These are phyloP conservation scores for Buddleja alternifolia DNA, from an alignment of 257 asterid genomes.

Conservation along the genomic window DNA sequence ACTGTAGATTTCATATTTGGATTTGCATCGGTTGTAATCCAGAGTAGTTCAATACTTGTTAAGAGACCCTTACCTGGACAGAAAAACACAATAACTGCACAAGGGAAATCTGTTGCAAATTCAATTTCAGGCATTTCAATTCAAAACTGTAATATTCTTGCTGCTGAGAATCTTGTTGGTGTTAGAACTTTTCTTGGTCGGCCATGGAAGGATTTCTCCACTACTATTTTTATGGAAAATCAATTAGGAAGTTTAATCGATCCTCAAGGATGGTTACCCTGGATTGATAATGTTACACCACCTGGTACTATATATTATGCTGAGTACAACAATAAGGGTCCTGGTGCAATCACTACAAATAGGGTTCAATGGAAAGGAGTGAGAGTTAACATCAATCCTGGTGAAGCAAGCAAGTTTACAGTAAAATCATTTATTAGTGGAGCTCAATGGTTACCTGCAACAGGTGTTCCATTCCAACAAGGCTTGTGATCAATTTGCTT, in stretches of 20 bases:
- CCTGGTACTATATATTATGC: slow-evolving; percentile 40
- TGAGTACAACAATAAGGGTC: slow-evolving; percentile 41
- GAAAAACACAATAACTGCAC: slow-evolving; percentile 39
- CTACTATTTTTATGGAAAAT: slow-evolving; percentile 27
- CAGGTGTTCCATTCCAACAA: slow-evolving; percentile 18
- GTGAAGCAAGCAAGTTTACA: slow-evolving; percentile 14
- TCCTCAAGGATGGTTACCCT: slow-evolving; percentile 41
- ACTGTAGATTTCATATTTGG: slow-evolving; percentile 54
- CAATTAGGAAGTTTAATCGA: slow-evolving; percentile 22
- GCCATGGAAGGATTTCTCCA: slow-evolving; percentile 38
- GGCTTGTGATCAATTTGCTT: too few relatives aligned
- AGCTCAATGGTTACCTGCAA: slow-evolving; percentile 3
- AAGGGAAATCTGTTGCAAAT: slow-evolving; percentile 11
- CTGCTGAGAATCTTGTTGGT: slow-evolving; percentile 31
- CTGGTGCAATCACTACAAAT: slow-evolving; percentile 22
- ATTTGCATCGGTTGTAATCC: slow-evolving; percentile 38
- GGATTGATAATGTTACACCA: not conserved
- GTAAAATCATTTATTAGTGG: slow-evolving; percentile 25
- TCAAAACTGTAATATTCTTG: slow-evolving; percentile 27
- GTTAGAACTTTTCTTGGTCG: slow-evolving; percentile 36
- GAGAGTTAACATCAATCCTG: not conserved
- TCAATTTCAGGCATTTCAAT: slow-evolving; percentile 34
- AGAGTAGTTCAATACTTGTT: slow-evolving; percentile 24
- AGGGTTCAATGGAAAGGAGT: slow-evolving; percentile 40
- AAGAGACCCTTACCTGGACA: slow-evolving; percentile 37